Evolutionary conservation across 1,139 yeast species (phyloP).

Genomic region (Saccharomycopsis phalli): DNA sequence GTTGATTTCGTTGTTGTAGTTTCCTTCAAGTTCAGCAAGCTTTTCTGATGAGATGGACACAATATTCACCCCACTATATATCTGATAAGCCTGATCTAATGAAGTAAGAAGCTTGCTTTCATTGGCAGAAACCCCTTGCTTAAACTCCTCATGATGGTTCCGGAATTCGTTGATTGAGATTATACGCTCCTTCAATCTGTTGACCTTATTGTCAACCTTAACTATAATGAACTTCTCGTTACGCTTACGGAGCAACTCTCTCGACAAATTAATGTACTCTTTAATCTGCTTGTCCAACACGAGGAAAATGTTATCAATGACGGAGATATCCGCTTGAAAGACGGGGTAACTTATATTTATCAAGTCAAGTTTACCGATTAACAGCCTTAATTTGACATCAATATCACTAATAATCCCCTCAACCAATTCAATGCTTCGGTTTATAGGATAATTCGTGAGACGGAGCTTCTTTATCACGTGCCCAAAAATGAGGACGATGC

Average conservation of each 20-base stretch:
- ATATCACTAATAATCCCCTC: slow-evolving; percentile 51
- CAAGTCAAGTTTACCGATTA: slow-evolving; percentile 26
- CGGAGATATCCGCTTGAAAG: slow-evolving; percentile 27
- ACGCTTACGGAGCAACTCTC: slow-evolving; percentile 70
- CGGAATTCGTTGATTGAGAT: too few relatives aligned
- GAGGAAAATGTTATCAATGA: slow-evolving; percentile 29
- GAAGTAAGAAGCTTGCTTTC: too few relatives aligned
- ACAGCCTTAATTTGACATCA: slow-evolving; percentile 27
- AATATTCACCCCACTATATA: too few relatives aligned
- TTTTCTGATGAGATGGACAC: too few relatives aligned
- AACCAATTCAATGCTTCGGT: slow-evolving; percentile 52
- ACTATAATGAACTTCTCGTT: slow-evolving; percentile 65
- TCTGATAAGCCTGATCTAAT: too few relatives aligned
- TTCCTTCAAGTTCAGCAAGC: slow-evolving; percentile 39
- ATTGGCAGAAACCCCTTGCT: too few relatives aligned
- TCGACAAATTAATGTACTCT: slow-evolving; percentile 50
- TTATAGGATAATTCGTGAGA: slow-evolving; percentile 54
- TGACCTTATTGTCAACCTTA: slow-evolving; percentile 43
- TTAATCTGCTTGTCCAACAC: slow-evolving; percentile 44
- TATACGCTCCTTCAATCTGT: slow-evolving; percentile 40
- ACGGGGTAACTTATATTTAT: slow-evolving; percentile 31
- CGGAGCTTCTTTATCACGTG: slow-evolving; percentile 56
- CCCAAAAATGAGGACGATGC: slow-evolving; percentile 42
- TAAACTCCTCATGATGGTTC: too few relatives aligned
- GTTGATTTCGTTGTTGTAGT: slow-evolving; percentile 43